Conservation (phyloP, 2,329 filamentous ascomycete genomes). For the Geosmithia morbida region DNA sequence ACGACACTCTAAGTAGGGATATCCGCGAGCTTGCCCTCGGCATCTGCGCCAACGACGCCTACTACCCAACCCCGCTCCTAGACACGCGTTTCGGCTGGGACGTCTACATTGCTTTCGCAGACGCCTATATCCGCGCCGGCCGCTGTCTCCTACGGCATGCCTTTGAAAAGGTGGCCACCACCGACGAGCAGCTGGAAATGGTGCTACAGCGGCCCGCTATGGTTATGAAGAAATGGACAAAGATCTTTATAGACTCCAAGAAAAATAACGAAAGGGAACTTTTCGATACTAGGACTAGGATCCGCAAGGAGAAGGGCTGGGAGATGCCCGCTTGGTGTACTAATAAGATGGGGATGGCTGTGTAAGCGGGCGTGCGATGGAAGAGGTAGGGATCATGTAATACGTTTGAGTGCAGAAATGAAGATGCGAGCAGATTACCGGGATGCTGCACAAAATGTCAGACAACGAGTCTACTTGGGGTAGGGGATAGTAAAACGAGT, state of each 20-base stretch:
- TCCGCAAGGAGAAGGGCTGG: slow-evolving; percentile 3
- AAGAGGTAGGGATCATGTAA: too few relatives aligned
- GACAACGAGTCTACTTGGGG: too few relatives aligned
- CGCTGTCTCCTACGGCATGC: slow-evolving; percentile 2
- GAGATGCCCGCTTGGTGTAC: slow-evolving; percentile 1
- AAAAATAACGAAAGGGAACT: slow-evolving; percentile 4
- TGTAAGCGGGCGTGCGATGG: too few relatives aligned
- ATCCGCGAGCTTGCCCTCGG: slow-evolving; percentile 4
- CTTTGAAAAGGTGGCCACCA: slow-evolving; percentile 4
- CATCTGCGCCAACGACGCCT: slow-evolving; percentile 4
- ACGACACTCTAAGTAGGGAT: slow-evolving; percentile 1
- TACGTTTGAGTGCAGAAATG: too few relatives aligned
- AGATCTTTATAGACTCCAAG: slow-evolving; percentile 3
- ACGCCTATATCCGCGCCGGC: slow-evolving; percentile 3
- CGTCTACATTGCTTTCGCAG: slow-evolving; percentile 3
- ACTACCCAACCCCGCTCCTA: slow-evolving; percentile 2
- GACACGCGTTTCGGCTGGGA: slow-evolving; percentile 5
- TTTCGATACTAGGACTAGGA: slow-evolving; percentile 1
- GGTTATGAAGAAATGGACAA: slow-evolving; percentile 3
- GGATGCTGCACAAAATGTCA: too few relatives aligned
- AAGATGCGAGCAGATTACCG: too few relatives aligned
- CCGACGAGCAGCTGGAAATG: slow-evolving; percentile 2
- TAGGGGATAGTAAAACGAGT: too few relatives aligned
- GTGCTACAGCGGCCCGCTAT: slow-evolving; percentile 3
- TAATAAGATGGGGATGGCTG: too few relatives aligned